Conservation (phyloP, 2,329 filamentous ascomycete genomes). For the Drechslera avenae region DNA sequence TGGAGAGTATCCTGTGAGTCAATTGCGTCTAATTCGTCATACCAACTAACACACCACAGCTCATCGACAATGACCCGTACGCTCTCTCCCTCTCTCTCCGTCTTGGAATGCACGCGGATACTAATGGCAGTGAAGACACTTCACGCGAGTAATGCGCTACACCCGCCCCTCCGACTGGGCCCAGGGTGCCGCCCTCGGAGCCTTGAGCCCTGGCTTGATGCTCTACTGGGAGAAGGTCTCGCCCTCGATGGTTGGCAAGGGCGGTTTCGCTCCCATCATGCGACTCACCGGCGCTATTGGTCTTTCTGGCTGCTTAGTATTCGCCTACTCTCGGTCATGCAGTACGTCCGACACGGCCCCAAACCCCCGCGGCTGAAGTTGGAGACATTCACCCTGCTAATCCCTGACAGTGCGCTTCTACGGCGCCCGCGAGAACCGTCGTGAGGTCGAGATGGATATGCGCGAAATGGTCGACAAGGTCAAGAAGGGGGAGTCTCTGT, state of each 20-base stretch:
- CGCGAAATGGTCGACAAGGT: slow-evolving; percentile 96
- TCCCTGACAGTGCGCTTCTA: slow-evolving; percentile 80
- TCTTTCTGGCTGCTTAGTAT: slow-evolving; percentile 76
- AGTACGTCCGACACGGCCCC: slow-evolving; percentile 62
- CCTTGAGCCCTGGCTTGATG: slow-evolving; percentile 75
- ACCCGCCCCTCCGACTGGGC: slow-evolving; percentile 83
- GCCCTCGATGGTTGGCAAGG: slow-evolving; percentile 82
- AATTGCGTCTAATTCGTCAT: slow-evolving; percentile 18
- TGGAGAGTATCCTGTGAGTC: slow-evolving; percentile 84
- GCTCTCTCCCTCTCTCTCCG: slow-evolving; percentile 45
- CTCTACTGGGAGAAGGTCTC: slow-evolving; percentile 80
- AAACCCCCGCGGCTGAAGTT: neutral
- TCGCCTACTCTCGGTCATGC: slow-evolving; percentile 82
- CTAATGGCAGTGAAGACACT: slow-evolving; percentile 66
- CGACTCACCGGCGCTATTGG: slow-evolving; percentile 77
- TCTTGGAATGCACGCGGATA: slow-evolving; percentile 15
- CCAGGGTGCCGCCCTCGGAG: slow-evolving; percentile 69
- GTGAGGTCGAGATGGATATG: slow-evolving; percentile 96
- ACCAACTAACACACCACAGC: slow-evolving; percentile 60
- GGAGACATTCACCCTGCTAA: slow-evolving; percentile 6
- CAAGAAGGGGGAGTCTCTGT: slow-evolving; percentile 87
- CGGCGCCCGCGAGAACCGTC: slow-evolving; percentile 87
- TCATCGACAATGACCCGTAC: slow-evolving; percentile 99
- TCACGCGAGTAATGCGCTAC: slow-evolving; percentile 88
- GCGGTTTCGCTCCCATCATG: slow-evolving; percentile 82